phyloP scores from a whole-genome alignment of 495 filamentous ascomycete species.

The Talaromyces adpressus region DNA sequence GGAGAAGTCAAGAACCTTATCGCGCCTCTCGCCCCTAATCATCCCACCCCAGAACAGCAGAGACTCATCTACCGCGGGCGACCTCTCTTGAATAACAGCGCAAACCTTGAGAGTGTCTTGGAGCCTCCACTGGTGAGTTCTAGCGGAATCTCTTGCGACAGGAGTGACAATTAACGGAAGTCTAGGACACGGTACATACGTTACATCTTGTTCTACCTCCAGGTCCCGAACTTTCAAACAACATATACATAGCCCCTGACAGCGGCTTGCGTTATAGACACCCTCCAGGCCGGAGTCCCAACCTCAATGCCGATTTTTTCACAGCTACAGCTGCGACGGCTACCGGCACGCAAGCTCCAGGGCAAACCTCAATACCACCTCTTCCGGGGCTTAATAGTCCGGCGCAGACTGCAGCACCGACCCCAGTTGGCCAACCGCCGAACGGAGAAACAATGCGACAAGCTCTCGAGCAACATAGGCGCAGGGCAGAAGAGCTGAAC shows the following conservation, averaged over 20 bases:
- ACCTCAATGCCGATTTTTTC: not conserved
- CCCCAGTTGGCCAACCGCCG: not conserved
- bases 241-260: not conserved
- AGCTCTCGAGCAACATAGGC: not conserved
- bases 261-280: slow-evolving; percentile 10
- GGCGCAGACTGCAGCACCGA: not conserved
- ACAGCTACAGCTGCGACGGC: not conserved
- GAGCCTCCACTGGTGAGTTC: slow-evolving; percentile 46
- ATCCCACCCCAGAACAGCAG: slow-evolving; percentile 46
- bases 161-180: slow-evolving; percentile 27
- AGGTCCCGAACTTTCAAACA: slow-evolving; percentile 13
- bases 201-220: slow-evolving; percentile 60
- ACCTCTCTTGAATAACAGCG: slow-evolving; percentile 43
- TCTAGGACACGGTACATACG: slow-evolving; percentile 25
- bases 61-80: slow-evolving; percentile 63
- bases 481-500: not conserved
- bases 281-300: not conserved
- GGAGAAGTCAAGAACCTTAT: slow-evolving; percentile 55
- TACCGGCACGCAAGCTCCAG: not conserved
- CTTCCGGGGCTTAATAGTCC: not conserved
- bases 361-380: not conserved
- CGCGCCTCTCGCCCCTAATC: slow-evolving; percentile 42
- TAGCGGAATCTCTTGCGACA: slow-evolving; percentile 6
- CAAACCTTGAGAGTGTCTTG: slow-evolving; percentile 52
- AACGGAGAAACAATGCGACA: not conserved